Percentiles rank a stretch among this genome's conserved stretches.
These are phyloP conservation scores for Asterochloris sp. DNA, from an alignment of 139 green algal species.

Conservation along the genomic window DNA sequence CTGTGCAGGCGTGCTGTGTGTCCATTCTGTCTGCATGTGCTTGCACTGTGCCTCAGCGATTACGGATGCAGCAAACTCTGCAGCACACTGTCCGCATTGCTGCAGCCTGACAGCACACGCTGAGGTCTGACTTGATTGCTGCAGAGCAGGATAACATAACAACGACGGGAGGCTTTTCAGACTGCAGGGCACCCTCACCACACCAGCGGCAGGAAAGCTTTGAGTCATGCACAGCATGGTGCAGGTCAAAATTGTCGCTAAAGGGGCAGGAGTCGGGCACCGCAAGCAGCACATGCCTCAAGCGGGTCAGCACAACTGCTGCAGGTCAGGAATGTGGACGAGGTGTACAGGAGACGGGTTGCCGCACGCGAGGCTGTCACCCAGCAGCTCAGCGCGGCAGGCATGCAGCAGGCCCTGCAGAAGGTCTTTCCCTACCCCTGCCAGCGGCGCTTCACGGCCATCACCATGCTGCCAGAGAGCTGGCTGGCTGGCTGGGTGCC, in stretches of 20 bases:
- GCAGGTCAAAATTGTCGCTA: background rate
- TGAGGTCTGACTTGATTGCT: too few relatives aligned
- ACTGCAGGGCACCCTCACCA: too few relatives aligned
- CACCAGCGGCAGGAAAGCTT: background rate
- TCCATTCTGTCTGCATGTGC: too few relatives aligned
- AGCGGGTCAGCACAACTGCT: background rate
- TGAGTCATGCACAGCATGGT: background rate
- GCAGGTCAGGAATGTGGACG: constrained; percentile 38
- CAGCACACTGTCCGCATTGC: too few relatives aligned
- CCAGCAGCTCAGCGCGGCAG: constrained; percentile 11
- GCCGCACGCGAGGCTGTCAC: constrained; percentile 40
- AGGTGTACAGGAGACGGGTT: constrained; percentile 37
- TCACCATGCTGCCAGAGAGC: constrained; percentile 45
- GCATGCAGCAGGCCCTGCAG: constrained; percentile 37
- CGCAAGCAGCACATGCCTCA: background rate
- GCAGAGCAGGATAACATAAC: too few relatives aligned
- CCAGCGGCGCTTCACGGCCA: constrained; percentile 40
- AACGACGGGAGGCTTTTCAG: too few relatives aligned
- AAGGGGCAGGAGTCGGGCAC: background rate
- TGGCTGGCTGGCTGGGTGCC: constrained; percentile 14
- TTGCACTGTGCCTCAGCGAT: too few relatives aligned
- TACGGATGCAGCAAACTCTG: too few relatives aligned
- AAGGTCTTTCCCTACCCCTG: constrained; percentile 36
- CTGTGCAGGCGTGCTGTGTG: too few relatives aligned
- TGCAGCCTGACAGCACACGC: too few relatives aligned